Percentiles rank a stretch among this genome's conserved stretches.
Evolutionary conservation across 805 yeast genomes (phyloP).

Genomic region (Monosporozyma aquatica): DNA sequence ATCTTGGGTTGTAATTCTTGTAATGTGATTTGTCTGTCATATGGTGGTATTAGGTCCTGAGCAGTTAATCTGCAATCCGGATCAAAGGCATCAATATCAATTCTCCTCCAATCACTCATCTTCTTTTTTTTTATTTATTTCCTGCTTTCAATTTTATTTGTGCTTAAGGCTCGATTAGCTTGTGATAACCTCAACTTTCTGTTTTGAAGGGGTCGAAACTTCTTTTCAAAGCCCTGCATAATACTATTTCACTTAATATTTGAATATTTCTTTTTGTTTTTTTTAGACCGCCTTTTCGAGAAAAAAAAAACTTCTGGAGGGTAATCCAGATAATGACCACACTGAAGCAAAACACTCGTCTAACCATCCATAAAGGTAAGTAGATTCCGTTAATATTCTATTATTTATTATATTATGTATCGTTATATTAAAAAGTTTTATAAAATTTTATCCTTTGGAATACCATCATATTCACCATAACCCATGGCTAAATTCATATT

Average conservation of each 20-base stretch:
- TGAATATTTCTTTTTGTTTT: too few relatives aligned
- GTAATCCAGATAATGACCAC: too few relatives aligned
- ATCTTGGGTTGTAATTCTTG: slow-evolving; percentile 49
- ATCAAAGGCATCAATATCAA: slow-evolving; percentile 85
- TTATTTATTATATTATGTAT: neutral
- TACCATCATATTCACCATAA: slow-evolving; percentile 91
- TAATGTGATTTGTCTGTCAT: slow-evolving; percentile 39
- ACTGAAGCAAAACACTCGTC: too few relatives aligned
- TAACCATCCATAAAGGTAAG: too few relatives aligned
- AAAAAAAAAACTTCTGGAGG: too few relatives aligned
- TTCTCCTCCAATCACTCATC: slow-evolving; percentile 73
- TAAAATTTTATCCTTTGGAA: slow-evolving; percentile 60
- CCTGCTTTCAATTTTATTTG: too few relatives aligned
- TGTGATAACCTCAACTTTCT: too few relatives aligned
- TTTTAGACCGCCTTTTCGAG: too few relatives aligned
- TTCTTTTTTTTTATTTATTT: neutral
- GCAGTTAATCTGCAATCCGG: slow-evolving; percentile 63
- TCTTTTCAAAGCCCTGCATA: too few relatives aligned
- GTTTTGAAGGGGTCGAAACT: too few relatives aligned
- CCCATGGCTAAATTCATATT: slow-evolving; percentile 86
- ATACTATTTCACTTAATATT: too few relatives aligned
- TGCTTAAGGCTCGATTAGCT: too few relatives aligned
- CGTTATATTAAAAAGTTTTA: neutral
- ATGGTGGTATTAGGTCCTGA: slow-evolving; percentile 53
- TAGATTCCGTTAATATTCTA: neutral